Percentiles rank a stretch among this genome's conserved stretches.
Evolutionary conservation across 768 basidiomycete genomes (phyloP).

Genomic region (Royoungia palumana): DNA sequence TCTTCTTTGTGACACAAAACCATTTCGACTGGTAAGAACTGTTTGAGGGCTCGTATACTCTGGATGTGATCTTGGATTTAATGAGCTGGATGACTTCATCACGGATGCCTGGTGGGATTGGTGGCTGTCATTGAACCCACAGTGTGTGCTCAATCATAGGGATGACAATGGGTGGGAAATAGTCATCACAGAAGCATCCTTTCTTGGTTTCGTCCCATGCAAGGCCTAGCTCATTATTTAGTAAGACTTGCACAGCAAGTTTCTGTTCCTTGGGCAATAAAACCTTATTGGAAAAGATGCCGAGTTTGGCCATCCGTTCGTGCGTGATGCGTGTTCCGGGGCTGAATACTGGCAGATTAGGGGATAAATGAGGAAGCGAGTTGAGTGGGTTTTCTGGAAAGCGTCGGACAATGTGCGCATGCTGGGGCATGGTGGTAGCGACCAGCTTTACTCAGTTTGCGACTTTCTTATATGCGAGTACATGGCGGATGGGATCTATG

Average conservation of each 20-base stretch:
- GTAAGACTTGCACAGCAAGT: constrained; percentile 23
- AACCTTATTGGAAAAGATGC: not conserved
- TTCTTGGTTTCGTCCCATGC: constrained; percentile 39
- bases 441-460: constrained; percentile 33
- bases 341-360: not conserved
- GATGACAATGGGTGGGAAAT: constrained; percentile 32
- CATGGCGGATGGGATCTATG: not conserved
- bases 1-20: constrained; percentile 38
- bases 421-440: constrained; percentile 22
- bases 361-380: constrained; percentile 13
- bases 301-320: not conserved
- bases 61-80: constrained; percentile 33
- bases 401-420: constrained; percentile 27
- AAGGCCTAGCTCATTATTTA: constrained; percentile 31
- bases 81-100: constrained; percentile 27
- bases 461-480: constrained; percentile 33
- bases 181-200: constrained; percentile 33
- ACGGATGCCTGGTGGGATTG: constrained; percentile 28
- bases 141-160: constrained; percentile 35
- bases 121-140: constrained; percentile 30
- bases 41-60: constrained; percentile 40
- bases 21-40: constrained; percentile 37
- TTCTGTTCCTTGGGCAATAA: constrained; percentile 3
- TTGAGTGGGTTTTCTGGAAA: constrained; percentile 36
- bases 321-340: not conserved